A percentile compares a stretch with the other conserved stretches of the same genome.
Evolutionary conservation across 139 green algal species (phyloP).

Genomic region (Penium margaritaceum): DNA sequence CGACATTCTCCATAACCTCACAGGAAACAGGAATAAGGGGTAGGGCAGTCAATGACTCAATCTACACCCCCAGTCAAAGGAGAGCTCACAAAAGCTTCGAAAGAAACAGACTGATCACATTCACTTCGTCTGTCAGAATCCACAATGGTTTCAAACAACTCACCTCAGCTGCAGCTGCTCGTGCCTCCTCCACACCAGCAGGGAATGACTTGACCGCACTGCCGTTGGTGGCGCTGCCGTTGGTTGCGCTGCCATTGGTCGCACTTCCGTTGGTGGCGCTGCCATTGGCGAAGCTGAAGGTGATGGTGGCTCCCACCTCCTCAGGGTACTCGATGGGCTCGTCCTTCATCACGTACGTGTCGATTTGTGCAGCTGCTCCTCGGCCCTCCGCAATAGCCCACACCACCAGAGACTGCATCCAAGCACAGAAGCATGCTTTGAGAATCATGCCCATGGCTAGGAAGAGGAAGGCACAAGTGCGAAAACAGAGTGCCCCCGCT

Average conservation of each 20-base stretch:
- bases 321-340: constrained; percentile 6
- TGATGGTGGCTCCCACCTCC: background rate
- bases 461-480: background rate
- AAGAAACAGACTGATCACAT: background rate
- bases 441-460: too few relatives aligned
- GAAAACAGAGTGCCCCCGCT: too few relatives aligned
- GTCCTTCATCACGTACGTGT: constrained; percentile 61
- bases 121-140: background rate
- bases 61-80: background rate
- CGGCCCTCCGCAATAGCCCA: constrained; percentile 91
- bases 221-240: background rate
- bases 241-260: constrained; percentile 13
- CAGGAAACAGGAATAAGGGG: background rate
- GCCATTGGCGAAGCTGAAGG: background rate
- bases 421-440: too few relatives aligned
- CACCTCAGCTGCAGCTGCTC: constrained; percentile 8
- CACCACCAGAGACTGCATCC: constrained; percentile 53
- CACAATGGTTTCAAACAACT: constrained; percentile 6
- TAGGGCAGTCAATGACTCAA: background rate
- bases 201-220: constrained; percentile 17
- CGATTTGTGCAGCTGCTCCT: constrained; percentile 63
- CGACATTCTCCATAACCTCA: background rate
- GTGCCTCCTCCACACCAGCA: constrained; percentile 18
- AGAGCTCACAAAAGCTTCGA: background rate
- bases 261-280: constrained; percentile 18